These are phyloP conservation scores for Trichoderma brevicompactum DNA, from an alignment of 2,329 filamentous ascomycete genomes.

Conservation along the genomic window DNA sequence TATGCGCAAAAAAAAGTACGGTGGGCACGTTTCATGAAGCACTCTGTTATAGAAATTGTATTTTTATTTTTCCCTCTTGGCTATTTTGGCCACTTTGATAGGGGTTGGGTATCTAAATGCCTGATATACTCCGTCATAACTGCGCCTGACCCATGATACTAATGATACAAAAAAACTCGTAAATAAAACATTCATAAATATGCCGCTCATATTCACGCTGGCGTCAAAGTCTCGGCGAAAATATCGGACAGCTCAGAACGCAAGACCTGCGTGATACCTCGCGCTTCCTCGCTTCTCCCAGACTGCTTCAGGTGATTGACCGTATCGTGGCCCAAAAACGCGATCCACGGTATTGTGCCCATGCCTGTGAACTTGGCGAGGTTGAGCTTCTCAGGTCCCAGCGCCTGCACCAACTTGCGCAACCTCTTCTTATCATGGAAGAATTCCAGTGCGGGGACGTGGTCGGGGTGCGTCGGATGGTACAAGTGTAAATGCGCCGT, in stretches of 20 bases:
- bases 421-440: slow-evolving; percentile 45
- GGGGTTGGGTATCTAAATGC: slow-evolving; percentile 15
- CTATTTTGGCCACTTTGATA: neutral
- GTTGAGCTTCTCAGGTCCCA: slow-evolving; percentile 37
- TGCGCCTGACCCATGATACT: neutral
- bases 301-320: slow-evolving; percentile 49
- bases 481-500: slow-evolving; percentile 59
- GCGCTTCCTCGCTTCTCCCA: slow-evolving; percentile 49
- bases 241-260: slow-evolving; percentile 43
- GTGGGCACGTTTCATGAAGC: neutral
- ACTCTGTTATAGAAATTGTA: slow-evolving; percentile 4
- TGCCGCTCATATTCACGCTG: slow-evolving; percentile 25
- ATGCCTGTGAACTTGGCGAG: slow-evolving; percentile 40
- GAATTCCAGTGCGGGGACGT: slow-evolving; percentile 52
- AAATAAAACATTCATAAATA: neutral
- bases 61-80: neutral
- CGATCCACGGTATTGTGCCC: slow-evolving; percentile 43
- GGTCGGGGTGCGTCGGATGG: slow-evolving; percentile 57
- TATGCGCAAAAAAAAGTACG: neutral
- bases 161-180: neutral
- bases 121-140: too few species aligned
- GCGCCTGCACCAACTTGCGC: slow-evolving; percentile 36
- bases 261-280: slow-evolving; percentile 46
- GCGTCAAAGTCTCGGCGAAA: slow-evolving; percentile 35
- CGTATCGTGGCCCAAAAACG: slow-evolving; percentile 52